These are phyloP conservation scores for Scheffersomyces lignosus DNA, from an alignment of 805 yeast genomes.

Conservation along the genomic window DNA sequence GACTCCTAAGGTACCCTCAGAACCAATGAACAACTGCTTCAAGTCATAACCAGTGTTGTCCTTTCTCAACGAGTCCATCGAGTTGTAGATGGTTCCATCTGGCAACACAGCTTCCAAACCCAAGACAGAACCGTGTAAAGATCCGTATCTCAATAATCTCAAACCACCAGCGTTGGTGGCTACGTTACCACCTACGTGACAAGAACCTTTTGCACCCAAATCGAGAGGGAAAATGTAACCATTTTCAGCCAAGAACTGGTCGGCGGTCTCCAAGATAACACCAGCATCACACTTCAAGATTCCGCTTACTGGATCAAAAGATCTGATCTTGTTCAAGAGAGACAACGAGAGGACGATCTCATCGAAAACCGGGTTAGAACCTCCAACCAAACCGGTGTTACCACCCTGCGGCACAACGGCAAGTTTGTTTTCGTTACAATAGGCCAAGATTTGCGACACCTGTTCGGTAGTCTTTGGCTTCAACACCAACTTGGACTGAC, in stretches of 20 bases:
- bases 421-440: conserved; percentile 72
- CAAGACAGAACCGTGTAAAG: conserved; percentile 86
- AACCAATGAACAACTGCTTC: conserved; percentile 89
- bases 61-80: conserved; percentile 83
- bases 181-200: conserved; percentile 92
- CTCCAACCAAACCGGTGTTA: conserved; percentile 95
- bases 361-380: conserved; percentile 89
- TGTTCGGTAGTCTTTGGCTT: conserved; percentile 82
- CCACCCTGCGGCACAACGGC: conserved; percentile 98
- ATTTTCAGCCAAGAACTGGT: conserved; percentile 69
- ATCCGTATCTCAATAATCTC: conserved; percentile 83
- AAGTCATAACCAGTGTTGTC: conserved; percentile 95
- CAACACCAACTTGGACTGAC: conserved; percentile 78
- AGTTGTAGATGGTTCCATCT: conserved; percentile 77
- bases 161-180: conserved; percentile 98
- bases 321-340: conserved; percentile 72
- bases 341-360: conserved; percentile 76
- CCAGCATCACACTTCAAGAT: conserved; percentile 91
- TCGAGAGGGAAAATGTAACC: conserved; percentile 93
- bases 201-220: conserved; percentile 95
- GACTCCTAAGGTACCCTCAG: conserved; percentile 90
- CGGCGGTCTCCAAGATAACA: conserved; percentile 82
- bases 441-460: conserved; percentile 70
- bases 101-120: conserved; percentile 94
- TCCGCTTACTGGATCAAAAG: conserved; percentile 81